Conservation (phyloP, 306 rosid species). For the Citrullus colocynthis region DNA sequence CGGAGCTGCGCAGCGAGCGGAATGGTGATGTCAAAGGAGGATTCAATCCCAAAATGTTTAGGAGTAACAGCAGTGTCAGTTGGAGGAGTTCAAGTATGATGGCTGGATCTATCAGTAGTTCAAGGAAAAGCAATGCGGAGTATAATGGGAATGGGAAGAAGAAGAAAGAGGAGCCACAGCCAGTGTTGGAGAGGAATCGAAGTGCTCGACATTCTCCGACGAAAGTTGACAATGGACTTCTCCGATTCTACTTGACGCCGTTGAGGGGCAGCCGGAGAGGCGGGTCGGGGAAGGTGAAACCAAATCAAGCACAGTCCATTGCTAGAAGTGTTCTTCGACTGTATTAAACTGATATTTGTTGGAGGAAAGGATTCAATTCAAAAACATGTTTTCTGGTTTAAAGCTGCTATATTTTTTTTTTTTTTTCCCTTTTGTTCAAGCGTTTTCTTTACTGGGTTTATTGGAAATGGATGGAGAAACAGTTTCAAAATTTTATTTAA, state of each 20-base stretch:
- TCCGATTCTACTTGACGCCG: conserved; percentile 72
- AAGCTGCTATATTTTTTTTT: neutral
- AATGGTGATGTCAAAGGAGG: conserved; percentile 39
- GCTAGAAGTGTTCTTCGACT: conserved; percentile 86
- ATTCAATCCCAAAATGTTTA: conserved; percentile 44
- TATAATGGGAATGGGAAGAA: conserved; percentile 45
- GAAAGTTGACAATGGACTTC: conserved; percentile 56
- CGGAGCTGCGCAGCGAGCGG: conserved; percentile 52
- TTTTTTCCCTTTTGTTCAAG: conserved; percentile 8
- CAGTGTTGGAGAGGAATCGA: conserved; percentile 71
- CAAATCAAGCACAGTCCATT: conserved; percentile 80
- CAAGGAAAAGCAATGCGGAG: conserved; percentile 38
- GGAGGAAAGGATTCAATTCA: conserved; percentile 6
- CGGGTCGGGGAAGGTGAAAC: conserved; percentile 39
- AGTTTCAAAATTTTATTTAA: conserved; percentile 17
- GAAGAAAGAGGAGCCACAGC: conserved; percentile 38
- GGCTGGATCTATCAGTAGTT: conserved; percentile 31
- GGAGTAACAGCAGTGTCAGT: conserved; percentile 49
- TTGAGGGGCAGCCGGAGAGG: conserved; percentile 65
- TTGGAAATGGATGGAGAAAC: conserved; percentile 11
- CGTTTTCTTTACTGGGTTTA: neutral
- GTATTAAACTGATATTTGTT: conserved; percentile 30
- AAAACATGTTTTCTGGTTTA: neutral
- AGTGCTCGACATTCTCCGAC: conserved; percentile 81
- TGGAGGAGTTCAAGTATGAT: conserved; percentile 23